Conservation (phyloP, 352 stramenopile genomes). For the Globisporangium solare region DNA sequence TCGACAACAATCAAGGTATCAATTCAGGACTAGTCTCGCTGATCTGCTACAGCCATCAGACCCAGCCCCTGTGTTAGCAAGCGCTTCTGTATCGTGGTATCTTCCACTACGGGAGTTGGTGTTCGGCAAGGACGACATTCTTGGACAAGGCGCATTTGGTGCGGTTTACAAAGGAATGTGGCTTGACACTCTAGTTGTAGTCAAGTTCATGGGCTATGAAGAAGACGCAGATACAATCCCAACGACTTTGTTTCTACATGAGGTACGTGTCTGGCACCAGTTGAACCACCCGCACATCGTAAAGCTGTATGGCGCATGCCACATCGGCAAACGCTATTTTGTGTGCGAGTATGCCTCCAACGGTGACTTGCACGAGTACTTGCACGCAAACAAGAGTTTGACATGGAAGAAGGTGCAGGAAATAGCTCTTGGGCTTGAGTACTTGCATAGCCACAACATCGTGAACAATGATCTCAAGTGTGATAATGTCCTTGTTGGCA, state of each 20-base stretch:
- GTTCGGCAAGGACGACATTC: not conserved
- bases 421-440: not conserved
- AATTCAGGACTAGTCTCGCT: no score
- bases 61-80: no score
- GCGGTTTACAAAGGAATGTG: slow-evolving; percentile 2
- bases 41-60: no score
- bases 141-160: slow-evolving; percentile 3
- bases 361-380: not conserved
- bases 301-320: slow-evolving; percentile 2
- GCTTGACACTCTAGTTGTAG: slow-evolving; percentile 2
- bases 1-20: no score
- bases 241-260: not conserved
- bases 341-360: not conserved
- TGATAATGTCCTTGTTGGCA: no score
- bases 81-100: not conserved
- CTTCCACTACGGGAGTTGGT: slow-evolving; percentile 3
- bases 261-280: slow-evolving; percentile 2
- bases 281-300: slow-evolving; percentile 3
- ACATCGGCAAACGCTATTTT: slow-evolving; percentile 1
- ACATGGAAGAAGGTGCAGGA: slow-evolving; percentile 2
- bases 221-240: not conserved
- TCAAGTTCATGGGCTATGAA: slow-evolving; percentile 11
- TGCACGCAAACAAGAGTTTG: not conserved
- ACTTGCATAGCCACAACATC: not conserved
- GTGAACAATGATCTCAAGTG: no score